Percentiles rank a stretch among this genome's conserved stretches.
Conservation (phyloP, 495 filamentous ascomycete species). For the Recurvomyces mirabilis region DNA sequence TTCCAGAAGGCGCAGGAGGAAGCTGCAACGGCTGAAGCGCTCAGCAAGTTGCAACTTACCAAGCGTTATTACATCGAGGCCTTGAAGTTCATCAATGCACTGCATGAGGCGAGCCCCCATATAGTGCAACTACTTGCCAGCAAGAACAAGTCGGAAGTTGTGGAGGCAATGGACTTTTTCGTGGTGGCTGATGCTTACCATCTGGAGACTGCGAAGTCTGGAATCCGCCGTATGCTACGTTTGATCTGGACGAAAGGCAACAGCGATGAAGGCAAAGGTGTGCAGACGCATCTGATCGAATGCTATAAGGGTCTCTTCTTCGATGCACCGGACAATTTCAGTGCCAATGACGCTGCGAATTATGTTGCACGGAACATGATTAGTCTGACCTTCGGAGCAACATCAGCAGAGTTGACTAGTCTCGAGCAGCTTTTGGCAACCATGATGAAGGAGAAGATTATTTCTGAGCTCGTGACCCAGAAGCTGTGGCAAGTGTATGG, state of each 20-base stretch:
- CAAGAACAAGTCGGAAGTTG: conserved; percentile 94
- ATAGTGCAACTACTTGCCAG: conserved; percentile 82
- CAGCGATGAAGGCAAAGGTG: conserved; percentile 96
- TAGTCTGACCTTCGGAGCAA: conserved; percentile 88
- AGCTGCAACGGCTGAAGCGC: conserved; percentile 62
- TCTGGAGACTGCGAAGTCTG: conserved; percentile 75
- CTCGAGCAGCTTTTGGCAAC: conserved; percentile 88
- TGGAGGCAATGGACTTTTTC: conserved; percentile 98
- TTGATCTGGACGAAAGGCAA: conserved; percentile 99
- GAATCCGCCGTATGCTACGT: conserved; percentile 87
- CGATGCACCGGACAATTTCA: conserved; percentile 79
- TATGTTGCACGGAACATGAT: conserved; percentile 99
- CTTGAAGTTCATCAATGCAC: conserved; percentile 84
- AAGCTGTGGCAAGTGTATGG: conserved; percentile 98
- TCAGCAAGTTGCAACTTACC: conserved; percentile 75
- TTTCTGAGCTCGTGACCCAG: conserved; percentile 73
- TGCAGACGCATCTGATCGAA: conserved; percentile 93
- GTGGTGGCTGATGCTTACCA: conserved; percentile 90
- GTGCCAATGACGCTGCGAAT: conserved; percentile 80
- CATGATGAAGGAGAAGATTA: conserved; percentile 89
- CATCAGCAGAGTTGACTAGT: conserved; percentile 86
- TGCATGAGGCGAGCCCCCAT: conserved; percentile 65
- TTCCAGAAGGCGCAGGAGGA: conserved; percentile 62
- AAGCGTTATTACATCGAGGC: conserved; percentile 85
- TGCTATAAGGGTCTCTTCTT: conserved; percentile 96